phyloP scores from a whole-genome alignment of 164 flowering plant genomes.

The Malania oleifera region DNA sequence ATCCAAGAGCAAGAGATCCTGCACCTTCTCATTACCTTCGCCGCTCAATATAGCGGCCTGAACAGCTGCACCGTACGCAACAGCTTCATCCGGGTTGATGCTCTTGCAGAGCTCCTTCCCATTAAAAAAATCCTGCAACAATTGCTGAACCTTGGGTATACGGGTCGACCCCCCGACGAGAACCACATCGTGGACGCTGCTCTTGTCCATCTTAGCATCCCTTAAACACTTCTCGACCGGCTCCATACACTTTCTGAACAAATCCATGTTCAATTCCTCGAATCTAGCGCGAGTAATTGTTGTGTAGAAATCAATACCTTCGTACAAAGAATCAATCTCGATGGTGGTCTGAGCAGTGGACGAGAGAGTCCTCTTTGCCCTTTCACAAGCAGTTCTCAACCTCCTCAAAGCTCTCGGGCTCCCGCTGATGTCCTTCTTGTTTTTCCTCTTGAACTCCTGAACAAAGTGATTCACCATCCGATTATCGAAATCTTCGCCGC shows the following conservation, averaged over 20 bases:
- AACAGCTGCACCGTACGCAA: slow-evolving; percentile 41
- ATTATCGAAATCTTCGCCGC: slow-evolving; percentile 41
- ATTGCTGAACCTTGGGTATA: slow-evolving; percentile 41
- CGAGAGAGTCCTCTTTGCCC: slow-evolving; percentile 43
- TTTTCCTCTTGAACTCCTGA: slow-evolving; percentile 34
- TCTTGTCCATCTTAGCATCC: slow-evolving; percentile 43
- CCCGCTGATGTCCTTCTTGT: slow-evolving; percentile 39
- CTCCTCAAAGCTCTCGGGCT: slow-evolving; percentile 39
- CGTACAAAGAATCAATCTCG: slow-evolving; percentile 35
- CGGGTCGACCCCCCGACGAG: slow-evolving; percentile 44
- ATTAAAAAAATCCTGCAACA: slow-evolving; percentile 35
- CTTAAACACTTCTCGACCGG: slow-evolving; percentile 39
- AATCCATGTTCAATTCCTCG: slow-evolving; percentile 43
- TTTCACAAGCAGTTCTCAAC: slow-evolving; percentile 39
- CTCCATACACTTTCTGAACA: slow-evolving; percentile 44
- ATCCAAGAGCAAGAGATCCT: slow-evolving; percentile 30
- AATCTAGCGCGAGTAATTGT: slow-evolving; percentile 39
- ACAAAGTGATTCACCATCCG: slow-evolving; percentile 39
- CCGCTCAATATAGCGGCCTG: slow-evolving; percentile 40
- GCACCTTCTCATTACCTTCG: slow-evolving; percentile 35
- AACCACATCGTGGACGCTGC: slow-evolving; percentile 35
- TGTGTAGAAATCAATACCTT: slow-evolving; percentile 39
- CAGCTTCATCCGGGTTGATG: slow-evolving; percentile 42
- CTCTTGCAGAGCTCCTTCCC: slow-evolving; percentile 42
- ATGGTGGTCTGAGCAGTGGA: slow-evolving; percentile 35